Evolutionary conservation across 495 filamentous ascomycete species (phyloP).

Genomic region (Lepidopterella palustris): DNA sequence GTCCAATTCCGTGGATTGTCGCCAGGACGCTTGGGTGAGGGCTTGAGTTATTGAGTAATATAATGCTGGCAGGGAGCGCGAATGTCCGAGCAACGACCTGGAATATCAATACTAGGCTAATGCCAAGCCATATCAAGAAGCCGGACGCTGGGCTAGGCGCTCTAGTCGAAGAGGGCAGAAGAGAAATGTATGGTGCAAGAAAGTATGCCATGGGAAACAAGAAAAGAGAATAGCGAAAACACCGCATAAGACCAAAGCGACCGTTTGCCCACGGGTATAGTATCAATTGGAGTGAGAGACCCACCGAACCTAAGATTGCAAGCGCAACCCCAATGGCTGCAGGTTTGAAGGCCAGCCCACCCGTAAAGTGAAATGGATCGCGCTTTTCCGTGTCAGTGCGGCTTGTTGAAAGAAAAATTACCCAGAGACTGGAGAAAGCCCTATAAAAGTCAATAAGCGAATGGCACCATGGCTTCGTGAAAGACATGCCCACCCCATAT

Average conservation of each 20-base stretch:
- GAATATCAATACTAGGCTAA: slow-evolving; percentile 26
- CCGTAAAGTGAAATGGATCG: slow-evolving; percentile 26
- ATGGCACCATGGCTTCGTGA: not conserved
- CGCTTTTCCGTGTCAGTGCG: slow-evolving; percentile 13
- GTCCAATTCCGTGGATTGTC: slow-evolving; percentile 33
- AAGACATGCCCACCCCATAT: slow-evolving; percentile 25
- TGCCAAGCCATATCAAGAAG: slow-evolving; percentile 29
- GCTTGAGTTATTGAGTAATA: slow-evolving; percentile 32
- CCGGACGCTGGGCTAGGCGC: slow-evolving; percentile 26
- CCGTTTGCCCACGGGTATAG: slow-evolving; percentile 31
- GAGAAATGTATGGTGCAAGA: slow-evolving; percentile 31
- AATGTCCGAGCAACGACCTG: slow-evolving; percentile 33
- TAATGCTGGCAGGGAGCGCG: slow-evolving; percentile 30
- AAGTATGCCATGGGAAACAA: slow-evolving; percentile 33
- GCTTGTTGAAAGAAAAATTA: slow-evolving; percentile 31
- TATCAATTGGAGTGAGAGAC: slow-evolving; percentile 29
- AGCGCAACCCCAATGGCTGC: slow-evolving; percentile 31
- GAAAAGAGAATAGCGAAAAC: slow-evolving; percentile 30
- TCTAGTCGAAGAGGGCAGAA: slow-evolving; percentile 26
- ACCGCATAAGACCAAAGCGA: slow-evolving; percentile 32
- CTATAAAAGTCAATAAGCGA: not conserved
- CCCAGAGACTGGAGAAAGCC: slow-evolving; percentile 32
- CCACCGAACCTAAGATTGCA: slow-evolving; percentile 33
- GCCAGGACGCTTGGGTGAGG: slow-evolving; percentile 33
- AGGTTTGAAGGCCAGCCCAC: slow-evolving; percentile 30